Evolutionary conservation across 2,329 filamentous ascomycete genomes (phyloP).

Genomic region (Aphanocladium album): DNA sequence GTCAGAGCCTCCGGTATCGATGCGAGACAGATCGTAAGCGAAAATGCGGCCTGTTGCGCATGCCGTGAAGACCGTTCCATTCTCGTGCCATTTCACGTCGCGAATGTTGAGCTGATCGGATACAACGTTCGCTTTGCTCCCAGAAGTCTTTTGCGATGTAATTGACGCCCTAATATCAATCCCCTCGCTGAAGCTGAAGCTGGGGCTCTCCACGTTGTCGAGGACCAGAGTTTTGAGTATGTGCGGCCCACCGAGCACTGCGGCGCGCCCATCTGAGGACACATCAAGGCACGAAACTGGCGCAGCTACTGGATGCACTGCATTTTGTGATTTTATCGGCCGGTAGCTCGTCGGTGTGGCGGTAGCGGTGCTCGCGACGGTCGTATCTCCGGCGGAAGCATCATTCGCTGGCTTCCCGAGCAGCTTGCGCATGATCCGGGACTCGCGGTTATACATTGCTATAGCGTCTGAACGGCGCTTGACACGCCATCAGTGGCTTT

Average conservation of each 20-base stretch:
- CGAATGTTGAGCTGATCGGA: conserved; percentile 59
- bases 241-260: conserved; percentile 53
- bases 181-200: conserved; percentile 42
- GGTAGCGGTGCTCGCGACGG: conserved; percentile 42
- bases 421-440: conserved; percentile 56
- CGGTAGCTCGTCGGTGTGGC: conserved; percentile 39
- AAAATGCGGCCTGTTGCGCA: conserved; percentile 62
- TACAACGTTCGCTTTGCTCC: conserved; percentile 34
- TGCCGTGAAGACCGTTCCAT: conserved; percentile 55
- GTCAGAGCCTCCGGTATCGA: conserved; percentile 38
- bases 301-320: conserved; percentile 43
- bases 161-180: conserved; percentile 55
- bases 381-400: conserved; percentile 39
- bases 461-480: conserved; percentile 22
- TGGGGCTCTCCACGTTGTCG: conserved; percentile 35
- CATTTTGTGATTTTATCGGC: conserved; percentile 51
- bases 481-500: conserved; percentile 29
- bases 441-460: conserved; percentile 48
- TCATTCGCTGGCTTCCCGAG: conserved; percentile 50
- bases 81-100: conserved; percentile 55
- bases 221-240: conserved; percentile 56
- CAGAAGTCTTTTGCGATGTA: conserved; percentile 40
- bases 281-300: conserved; percentile 55
- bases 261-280: conserved; percentile 50
- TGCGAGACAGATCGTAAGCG: conserved; percentile 53